A percentile compares a stretch with the other conserved stretches of the same genome.
Evolutionary conservation across 139 green algal genomes (phyloP).

Genomic region (Volvox reticuliferus): DNA sequence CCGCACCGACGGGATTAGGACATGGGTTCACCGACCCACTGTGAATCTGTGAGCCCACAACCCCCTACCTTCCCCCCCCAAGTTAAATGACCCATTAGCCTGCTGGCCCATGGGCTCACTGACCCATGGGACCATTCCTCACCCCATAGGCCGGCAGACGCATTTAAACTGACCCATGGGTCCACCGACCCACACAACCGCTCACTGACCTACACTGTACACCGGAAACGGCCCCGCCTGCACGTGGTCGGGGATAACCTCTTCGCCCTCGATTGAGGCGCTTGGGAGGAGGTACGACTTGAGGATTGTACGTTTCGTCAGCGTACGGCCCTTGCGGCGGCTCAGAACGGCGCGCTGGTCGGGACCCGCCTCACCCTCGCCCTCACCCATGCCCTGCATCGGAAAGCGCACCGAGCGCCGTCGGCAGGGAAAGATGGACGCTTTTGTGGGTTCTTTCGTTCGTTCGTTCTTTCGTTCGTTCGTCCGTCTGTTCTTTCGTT

Average conservation of each 20-base stretch:
- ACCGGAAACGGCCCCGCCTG: conserved; percentile 55
- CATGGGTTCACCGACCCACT: too few relatives aligned
- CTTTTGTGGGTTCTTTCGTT: not conserved
- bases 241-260: conserved; percentile 7
- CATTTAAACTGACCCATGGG: too few relatives aligned
- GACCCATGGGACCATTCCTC: too few relatives aligned
- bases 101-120: too few relatives aligned
- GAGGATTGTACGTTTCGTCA: conserved; percentile 90
- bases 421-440: not conserved
- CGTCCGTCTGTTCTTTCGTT: too few relatives aligned
- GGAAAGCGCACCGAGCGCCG: too few relatives aligned
- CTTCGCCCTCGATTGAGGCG: not conserved
- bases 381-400: not conserved
- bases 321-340: conserved; percentile 75
- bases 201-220: conserved; percentile 48
- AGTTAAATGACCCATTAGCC: too few relatives aligned
- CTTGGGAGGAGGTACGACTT: conserved; percentile 77
- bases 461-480: too few relatives aligned
- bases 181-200: not conserved
- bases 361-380: not conserved
- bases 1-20: too few relatives aligned
- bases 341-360: conserved; percentile 77
- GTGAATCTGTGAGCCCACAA: too few relatives aligned
- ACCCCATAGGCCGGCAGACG: too few relatives aligned
- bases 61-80: too few relatives aligned